Conservation (phyloP, 1,284 basidiomycete species). For the Heterobasidion occidentale region DNA sequence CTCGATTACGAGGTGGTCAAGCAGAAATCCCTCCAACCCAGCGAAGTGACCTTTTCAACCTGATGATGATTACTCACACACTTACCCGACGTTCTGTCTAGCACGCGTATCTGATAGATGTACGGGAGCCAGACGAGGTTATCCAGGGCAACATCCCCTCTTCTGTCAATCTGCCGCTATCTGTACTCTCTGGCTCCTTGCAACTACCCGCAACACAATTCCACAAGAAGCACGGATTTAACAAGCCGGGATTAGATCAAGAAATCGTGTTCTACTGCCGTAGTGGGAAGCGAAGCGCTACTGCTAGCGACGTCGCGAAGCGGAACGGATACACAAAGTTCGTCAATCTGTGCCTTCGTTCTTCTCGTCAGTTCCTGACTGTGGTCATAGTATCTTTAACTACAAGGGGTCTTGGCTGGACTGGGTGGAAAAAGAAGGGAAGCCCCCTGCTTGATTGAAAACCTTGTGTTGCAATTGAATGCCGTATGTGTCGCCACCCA, state of each 20-base stretch:
- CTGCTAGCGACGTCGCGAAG: slow-evolving; percentile 80
- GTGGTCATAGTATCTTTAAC: slow-evolving; percentile 62
- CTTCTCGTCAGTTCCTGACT: background rate
- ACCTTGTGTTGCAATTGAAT: background rate
- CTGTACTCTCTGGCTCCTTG: slow-evolving; percentile 67
- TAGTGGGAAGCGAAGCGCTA: slow-evolving; percentile 79
- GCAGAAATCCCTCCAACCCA: slow-evolving; percentile 74
- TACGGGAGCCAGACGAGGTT: slow-evolving; percentile 92
- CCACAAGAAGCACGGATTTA: slow-evolving; percentile 71
- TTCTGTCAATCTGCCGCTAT: slow-evolving; percentile 89
- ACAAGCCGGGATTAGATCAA: slow-evolving; percentile 72
- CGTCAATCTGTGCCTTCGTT: slow-evolving; percentile 17
- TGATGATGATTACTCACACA: background rate
- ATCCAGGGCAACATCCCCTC: slow-evolving; percentile 94
- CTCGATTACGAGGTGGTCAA: slow-evolving; percentile 83
- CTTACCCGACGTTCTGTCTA: slow-evolving; percentile 21
- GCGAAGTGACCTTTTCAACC: slow-evolving; percentile 46
- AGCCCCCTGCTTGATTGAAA: slow-evolving; percentile 9
- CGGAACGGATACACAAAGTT: slow-evolving; percentile 83
- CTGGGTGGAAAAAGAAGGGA: slow-evolving; percentile 69
- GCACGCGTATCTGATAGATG: slow-evolving; percentile 85
- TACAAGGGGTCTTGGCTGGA: slow-evolving; percentile 93
- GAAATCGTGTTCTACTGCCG: slow-evolving; percentile 94
- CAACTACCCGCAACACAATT: slow-evolving; percentile 55
- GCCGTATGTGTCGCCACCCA: background rate